These are phyloP conservation scores for Exophiala dermatitidis DNA, from an alignment of 2,329 filamentous ascomycete species.

Conservation along the genomic window DNA sequence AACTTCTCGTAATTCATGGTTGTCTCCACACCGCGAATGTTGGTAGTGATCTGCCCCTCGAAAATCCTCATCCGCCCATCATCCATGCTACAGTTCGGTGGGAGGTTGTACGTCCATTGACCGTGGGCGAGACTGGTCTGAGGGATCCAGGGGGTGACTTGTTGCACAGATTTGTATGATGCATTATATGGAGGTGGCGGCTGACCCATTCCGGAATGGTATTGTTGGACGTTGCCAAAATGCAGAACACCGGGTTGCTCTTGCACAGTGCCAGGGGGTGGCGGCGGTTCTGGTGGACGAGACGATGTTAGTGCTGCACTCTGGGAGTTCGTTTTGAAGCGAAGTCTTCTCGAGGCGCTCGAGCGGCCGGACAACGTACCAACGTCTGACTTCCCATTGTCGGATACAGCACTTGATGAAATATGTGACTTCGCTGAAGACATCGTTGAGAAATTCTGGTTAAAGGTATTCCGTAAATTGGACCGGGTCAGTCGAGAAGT, in stretches of 20 bases:
- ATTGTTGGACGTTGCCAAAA: slow-evolving; percentile 5
- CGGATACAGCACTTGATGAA: neutral
- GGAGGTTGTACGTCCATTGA: slow-evolving; percentile 1
- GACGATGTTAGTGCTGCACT: slow-evolving; percentile 1
- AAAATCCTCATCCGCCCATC: slow-evolving; percentile 6
- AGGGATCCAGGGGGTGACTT: neutral
- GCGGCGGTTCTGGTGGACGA: slow-evolving; percentile 2
- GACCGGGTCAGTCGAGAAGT: neutral
- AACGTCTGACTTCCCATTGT: neutral
- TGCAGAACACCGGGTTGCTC: neutral
- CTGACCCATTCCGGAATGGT: neutral
- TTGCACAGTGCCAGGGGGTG: neutral
- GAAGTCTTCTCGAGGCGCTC: neutral
- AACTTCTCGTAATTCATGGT: slow-evolving; percentile 11
- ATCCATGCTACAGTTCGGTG: neutral
- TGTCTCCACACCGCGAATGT: slow-evolving; percentile 9
- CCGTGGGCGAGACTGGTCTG: slow-evolving; percentile 3
- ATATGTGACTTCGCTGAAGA: slow-evolving; percentile 5
- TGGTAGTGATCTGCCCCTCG: slow-evolving; percentile 7
- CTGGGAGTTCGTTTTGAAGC: neutral
- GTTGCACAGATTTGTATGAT: neutral
- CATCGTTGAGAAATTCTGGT: slow-evolving; percentile 1
- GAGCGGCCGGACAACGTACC: slow-evolving; percentile 2
- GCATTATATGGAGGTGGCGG: neutral
- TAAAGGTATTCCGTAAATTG: neutral